These are phyloP conservation scores for Simplicillium aogashimaense DNA, from an alignment of 2,329 filamentous ascomycete genomes.

Conservation along the genomic window DNA sequence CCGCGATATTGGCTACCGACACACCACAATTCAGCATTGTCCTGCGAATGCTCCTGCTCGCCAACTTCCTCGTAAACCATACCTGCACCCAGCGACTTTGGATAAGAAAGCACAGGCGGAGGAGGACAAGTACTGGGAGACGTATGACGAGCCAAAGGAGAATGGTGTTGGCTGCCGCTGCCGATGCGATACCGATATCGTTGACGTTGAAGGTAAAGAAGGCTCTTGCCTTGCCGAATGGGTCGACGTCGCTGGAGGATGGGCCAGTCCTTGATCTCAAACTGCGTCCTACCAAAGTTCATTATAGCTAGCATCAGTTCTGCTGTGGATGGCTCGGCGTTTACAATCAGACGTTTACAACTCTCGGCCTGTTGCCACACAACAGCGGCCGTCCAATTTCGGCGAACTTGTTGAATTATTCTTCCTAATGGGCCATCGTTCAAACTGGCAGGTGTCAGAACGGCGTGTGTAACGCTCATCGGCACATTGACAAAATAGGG, in stretches of 20 bases:
- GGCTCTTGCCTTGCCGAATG: slow-evolving; percentile 92
- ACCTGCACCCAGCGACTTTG: slow-evolving; percentile 67
- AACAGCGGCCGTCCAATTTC: neutral
- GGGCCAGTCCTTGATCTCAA: slow-evolving; percentile 44
- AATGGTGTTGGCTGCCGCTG: slow-evolving; percentile 96
- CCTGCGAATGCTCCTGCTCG: slow-evolving; percentile 87
- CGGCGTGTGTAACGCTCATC: too few species aligned
- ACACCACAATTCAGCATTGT: slow-evolving; percentile 98
- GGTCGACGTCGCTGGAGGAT: slow-evolving; percentile 95
- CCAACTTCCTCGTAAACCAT: slow-evolving; percentile 73
- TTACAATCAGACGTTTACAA: too few species aligned
- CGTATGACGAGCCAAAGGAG: slow-evolving; percentile 77
- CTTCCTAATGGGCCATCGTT: too few species aligned
- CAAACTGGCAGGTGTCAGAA: too few species aligned
- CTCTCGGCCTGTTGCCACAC: too few species aligned
- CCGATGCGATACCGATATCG: slow-evolving; percentile 93
- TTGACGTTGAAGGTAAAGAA: slow-evolving; percentile 95
- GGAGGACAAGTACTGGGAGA: slow-evolving; percentile 95
- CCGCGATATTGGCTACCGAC: slow-evolving; percentile 95
- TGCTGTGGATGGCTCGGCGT: too few species aligned
- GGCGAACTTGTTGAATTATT: too few species aligned
- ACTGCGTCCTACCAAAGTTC: too few species aligned
- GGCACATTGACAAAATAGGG: too few species aligned
- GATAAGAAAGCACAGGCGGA: slow-evolving; percentile 79
- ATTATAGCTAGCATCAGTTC: too few species aligned